A percentile compares a stretch with the other conserved stretches of the same genome.
phyloP scores from a whole-genome alignment of 2,329 filamentous ascomycete species.

The Grosmannia penicillata region DNA sequence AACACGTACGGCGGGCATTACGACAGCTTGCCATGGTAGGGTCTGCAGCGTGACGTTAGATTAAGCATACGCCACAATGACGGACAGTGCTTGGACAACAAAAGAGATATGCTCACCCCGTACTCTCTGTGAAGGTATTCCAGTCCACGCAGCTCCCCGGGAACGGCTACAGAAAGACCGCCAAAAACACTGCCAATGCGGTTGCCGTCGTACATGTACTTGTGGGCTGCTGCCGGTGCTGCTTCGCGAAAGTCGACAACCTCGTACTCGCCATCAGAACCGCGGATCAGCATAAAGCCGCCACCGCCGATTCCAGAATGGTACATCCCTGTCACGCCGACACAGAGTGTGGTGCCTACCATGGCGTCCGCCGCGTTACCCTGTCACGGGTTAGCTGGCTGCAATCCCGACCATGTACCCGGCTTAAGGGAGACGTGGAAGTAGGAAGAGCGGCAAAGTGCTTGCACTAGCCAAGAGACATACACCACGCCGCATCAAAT shows the following conservation, averaged over 20 bases:
- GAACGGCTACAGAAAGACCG: constrained; percentile 58
- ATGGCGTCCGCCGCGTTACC: constrained; percentile 68
- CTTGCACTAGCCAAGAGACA: too few species aligned
- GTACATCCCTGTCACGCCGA: constrained; percentile 63
- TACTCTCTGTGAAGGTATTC: constrained; percentile 64
- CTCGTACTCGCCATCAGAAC: constrained; percentile 61
- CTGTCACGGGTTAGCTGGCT: too few species aligned
- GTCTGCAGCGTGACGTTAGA: constrained; percentile 15
- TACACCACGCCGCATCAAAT: constrained; percentile 40
- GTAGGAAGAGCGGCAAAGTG: background rate
- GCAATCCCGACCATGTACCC: too few species aligned
- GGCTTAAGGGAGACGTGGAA: background rate
- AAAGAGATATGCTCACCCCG: constrained; percentile 28
- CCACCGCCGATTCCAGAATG: constrained; percentile 78
- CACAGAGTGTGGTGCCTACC: constrained; percentile 59
- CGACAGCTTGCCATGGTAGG: constrained; percentile 55
- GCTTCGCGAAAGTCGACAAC: constrained; percentile 83
- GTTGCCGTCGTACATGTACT: constrained; percentile 76
- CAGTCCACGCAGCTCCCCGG: constrained; percentile 63
- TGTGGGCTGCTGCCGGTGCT: constrained; percentile 64
- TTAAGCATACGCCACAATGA: background rate
- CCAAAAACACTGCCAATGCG: constrained; percentile 50
- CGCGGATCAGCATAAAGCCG: constrained; percentile 74
- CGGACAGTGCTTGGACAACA: background rate
- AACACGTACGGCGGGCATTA: constrained; percentile 58